Evolutionary conservation across 2,329 filamentous ascomycete genomes (phyloP), one percentile per base, ranked within the genome.

Genomic region (Diaporthe sp.): DNA sequence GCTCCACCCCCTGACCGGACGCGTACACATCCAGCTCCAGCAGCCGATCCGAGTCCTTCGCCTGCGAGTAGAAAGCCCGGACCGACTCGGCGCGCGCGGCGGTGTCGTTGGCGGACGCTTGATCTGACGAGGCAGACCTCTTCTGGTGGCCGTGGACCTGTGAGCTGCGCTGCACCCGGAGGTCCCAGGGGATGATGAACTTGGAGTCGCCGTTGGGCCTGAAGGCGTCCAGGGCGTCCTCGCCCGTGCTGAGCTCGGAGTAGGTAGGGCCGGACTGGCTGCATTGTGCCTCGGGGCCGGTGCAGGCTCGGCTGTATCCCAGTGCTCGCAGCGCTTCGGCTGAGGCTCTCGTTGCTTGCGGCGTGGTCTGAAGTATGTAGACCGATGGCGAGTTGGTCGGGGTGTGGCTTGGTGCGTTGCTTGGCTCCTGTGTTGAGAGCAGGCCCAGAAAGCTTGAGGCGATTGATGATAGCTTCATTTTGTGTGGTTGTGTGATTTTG

Each of bases 111-210:
- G 49, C 49, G 0, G 28, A 31, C 1, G 22, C 2, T 0, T 25
- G 15, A 19, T 19, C 65, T 19, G n/a, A n/a, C 1, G 62, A 55
- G 7, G n/a, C 9, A 10, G 59, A 55, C 34, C 34, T 42, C 65
- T 17, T 42, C 34, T 55, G 65, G 46, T 53, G 46, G 22, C 62
- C 62, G 19, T 53, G 9, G 49, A 69, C 65, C 13, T 55, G 49
- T 8, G 13, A 8, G 22, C 37, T 37, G 46, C 15, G 65, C 49
- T 69, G 34, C 7, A 28, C 65, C 15, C 65, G n/a, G 9, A 69
- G 49, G 65, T 69, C 65, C 65, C 46, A 69, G 3, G 65, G 65
- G 22, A 69, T 69, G 65, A 69, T 69, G 65, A 69, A 69, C 65
- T 69, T 69, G 22, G 65, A 55, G 46, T 69, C 49, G n/a, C 65